Evolutionary conservation across 352 stramenopile genomes (phyloP).

Genomic region (Pythium monospermum): DNA sequence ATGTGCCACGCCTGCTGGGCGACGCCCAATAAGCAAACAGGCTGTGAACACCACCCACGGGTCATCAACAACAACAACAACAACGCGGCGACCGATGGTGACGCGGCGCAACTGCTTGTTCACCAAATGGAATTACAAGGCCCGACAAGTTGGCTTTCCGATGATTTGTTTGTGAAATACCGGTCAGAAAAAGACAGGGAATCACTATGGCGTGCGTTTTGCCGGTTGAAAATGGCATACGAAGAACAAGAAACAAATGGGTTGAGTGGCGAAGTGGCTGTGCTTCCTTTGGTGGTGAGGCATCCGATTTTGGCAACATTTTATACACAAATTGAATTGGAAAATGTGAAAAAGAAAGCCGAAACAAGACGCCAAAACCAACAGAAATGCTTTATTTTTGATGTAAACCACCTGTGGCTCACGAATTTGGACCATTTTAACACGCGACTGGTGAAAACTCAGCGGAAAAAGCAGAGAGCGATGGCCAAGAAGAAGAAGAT

Average conservation of each 20-base stretch:
- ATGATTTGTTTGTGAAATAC: slow-evolving; percentile 80
- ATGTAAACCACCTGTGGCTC: slow-evolving; percentile 90
- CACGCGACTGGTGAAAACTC: slow-evolving; percentile 23
- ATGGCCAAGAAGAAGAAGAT: background rate
- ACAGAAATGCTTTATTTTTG: slow-evolving; percentile 77
- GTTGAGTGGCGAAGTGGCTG: slow-evolving; percentile 19
- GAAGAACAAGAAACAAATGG: slow-evolving; percentile 26
- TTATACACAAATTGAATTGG: slow-evolving; percentile 53
- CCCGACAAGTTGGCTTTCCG: slow-evolving; percentile 71
- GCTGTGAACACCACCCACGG: slow-evolving; percentile 55
- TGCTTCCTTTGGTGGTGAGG: slow-evolving; percentile 52
- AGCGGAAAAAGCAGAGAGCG: slow-evolving; percentile 13
- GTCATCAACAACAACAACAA: slow-evolving; percentile 28
- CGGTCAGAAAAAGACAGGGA: slow-evolving; percentile 70
- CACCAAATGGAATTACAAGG: slow-evolving; percentile 60
- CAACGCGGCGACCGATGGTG: slow-evolving; percentile 47
- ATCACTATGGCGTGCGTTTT: slow-evolving; percentile 44
- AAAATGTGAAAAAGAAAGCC: slow-evolving; percentile 61
- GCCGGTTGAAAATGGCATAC: slow-evolving; percentile 33
- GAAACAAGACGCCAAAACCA: slow-evolving; percentile 67
- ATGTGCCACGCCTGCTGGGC: slow-evolving; percentile 84
- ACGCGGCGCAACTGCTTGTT: slow-evolving; percentile 42
- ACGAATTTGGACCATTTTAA: slow-evolving; percentile 89
- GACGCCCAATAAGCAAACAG: slow-evolving; percentile 45
- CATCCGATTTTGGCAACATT: slow-evolving; percentile 66